Base-by-base conservation (phyloP, 306 rosid genomes). In the Rosa chinensis region DNA sequence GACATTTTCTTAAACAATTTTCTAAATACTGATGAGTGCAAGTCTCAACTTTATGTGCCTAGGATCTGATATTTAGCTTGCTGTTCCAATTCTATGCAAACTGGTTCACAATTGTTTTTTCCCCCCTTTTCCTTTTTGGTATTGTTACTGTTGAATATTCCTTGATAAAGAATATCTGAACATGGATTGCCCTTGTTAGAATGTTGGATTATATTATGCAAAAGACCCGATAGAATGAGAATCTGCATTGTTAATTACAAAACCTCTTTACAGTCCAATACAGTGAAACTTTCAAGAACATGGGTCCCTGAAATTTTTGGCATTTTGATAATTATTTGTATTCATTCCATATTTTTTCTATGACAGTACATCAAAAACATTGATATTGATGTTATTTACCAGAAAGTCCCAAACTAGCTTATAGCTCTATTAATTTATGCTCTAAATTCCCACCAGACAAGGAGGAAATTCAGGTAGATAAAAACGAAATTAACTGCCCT, bases 1-100 rank as follows among this genome's bases (percentile, higher is more conserved):
- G 89, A 86, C 82, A 80, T 70, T 76, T 80, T 85, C 53, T 70
- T 12, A 21, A 52, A 84, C 85, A 47, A 79, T 77, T 80, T 78
- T 78, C 79, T 73, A 81, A 64, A 66, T 44, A 76, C 28, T 61
- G 11, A 69, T 63, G 77, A 77, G 49, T 83, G 74, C 66, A 4
- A 58, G 61, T 79, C 63, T 79, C 49, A 78, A 77, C 28, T 43
- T 59, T 44, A 64, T 76, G 63, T 70, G 61, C 77, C 28, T 23
- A 37, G 13, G 78, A 75, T 68, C 76, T 74, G 45, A 77, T 70
- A 48, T 75, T 66, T 44, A 37, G 72, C 76, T 70, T 66, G 42
- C 74, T 68, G 21, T 68, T 73, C 73, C 64, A 21, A 18, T 77
- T 49, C 61, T 37, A 11, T 63, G 72, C 49, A 47, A 39, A 73